Evolutionary conservation across 73 alveolate species (phyloP).

Genomic region (Durusdinium trenchii): DNA sequence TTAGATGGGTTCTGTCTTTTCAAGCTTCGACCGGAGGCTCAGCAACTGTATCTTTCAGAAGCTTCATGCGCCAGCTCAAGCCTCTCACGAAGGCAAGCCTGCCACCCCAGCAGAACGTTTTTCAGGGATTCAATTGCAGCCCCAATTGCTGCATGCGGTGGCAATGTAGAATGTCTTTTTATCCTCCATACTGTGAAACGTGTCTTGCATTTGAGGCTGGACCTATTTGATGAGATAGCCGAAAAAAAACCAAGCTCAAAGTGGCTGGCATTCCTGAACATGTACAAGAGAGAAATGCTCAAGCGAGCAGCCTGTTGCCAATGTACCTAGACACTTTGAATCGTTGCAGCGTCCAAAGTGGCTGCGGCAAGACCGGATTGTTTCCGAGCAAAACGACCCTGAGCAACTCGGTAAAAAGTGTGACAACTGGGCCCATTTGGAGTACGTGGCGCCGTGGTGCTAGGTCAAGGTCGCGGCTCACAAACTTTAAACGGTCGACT

Average conservation of each 20-base stretch:
- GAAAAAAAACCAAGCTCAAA: background rate
- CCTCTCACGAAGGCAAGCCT: slow-evolving; percentile 73
- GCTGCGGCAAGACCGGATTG: no score
- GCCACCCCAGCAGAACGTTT: no score
- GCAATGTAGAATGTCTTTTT: background rate
- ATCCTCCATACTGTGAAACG: background rate
- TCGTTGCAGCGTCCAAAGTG: slow-evolving; percentile 7
- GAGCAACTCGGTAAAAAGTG: no score
- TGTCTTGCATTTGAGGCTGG: slow-evolving; percentile 1
- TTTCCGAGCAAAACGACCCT: no score
- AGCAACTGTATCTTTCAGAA: slow-evolving; percentile 53
- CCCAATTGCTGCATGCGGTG: background rate
- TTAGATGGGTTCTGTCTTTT: no score
- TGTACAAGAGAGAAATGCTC: background rate
- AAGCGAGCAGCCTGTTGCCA: background rate
- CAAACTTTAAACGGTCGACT: no score
- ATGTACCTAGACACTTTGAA: background rate
- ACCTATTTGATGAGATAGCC: background rate
- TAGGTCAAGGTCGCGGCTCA: no score
- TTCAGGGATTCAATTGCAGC: background rate
- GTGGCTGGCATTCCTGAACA: background rate
- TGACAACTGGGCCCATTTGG: no score
- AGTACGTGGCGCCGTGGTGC: no score
- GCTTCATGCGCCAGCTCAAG: slow-evolving; percentile 72
- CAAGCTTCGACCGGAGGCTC: no score